Evolutionary conservation across 192 early-diverging fungal genomes (phyloP).

Genomic region (Backusella psychrophila): DNA sequence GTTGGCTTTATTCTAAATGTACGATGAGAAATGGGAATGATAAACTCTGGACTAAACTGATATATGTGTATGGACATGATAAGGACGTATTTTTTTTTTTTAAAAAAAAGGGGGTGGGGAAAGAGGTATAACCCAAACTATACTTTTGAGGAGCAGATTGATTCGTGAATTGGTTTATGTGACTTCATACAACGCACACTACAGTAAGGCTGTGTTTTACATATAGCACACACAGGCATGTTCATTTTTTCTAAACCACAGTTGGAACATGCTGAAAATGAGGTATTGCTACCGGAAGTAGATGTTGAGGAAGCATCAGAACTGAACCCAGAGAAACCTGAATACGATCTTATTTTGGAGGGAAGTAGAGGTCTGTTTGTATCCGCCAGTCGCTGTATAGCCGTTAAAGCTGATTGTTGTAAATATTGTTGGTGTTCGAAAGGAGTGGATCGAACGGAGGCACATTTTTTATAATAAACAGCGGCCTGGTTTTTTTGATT

Average conservation of each 20-base stretch:
- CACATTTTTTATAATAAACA: constrained; percentile 13
- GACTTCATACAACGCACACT: constrained; percentile 17
- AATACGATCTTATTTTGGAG: not conserved
- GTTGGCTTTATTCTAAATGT: constrained; percentile 4
- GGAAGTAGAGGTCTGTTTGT: not conserved
- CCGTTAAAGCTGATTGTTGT: constrained; percentile 1
- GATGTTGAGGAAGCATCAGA: constrained; percentile 11
- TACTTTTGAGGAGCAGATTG: not conserved
- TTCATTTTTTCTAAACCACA: constrained; percentile 8
- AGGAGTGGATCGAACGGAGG: not conserved
- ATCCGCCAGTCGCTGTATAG: not conserved
- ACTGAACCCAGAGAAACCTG: not conserved
- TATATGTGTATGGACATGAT: not conserved
- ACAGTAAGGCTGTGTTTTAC: constrained; percentile 10
- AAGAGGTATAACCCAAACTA: not conserved
- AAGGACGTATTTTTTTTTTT: not conserved
- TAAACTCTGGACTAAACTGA: not conserved
- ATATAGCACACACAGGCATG: constrained; percentile 23
- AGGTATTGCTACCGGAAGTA: not conserved
- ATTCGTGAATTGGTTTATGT: constrained; percentile 1
- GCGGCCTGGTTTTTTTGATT: not conserved
- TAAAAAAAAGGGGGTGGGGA: not conserved
- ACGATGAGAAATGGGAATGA: not conserved
- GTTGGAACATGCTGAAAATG: not conserved
- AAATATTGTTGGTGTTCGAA: constrained; percentile 4